Base-by-base conservation (phyloP, 2,329 filamentous ascomycete genomes). In the Pseudogymnoascus sp. region DNA sequence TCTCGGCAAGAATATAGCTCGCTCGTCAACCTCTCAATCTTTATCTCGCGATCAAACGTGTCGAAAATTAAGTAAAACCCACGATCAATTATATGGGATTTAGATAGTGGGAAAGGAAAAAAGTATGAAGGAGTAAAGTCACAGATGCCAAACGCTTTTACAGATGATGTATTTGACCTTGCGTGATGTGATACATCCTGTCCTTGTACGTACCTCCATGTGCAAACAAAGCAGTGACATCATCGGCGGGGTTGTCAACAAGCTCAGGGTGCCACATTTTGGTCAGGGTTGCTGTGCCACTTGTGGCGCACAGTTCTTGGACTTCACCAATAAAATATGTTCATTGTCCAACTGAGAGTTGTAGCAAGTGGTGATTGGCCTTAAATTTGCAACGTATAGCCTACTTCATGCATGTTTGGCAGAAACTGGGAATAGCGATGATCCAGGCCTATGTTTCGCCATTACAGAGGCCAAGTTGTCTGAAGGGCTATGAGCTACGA, bases 1-100 rank as follows among this genome's bases (percentile, higher is more conserved):
- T 71, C 21, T 23, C 46, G 46, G 46, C 25, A 31, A 23, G 11
- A 53, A 53, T 53, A 31, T 53, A 53, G 46, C 46, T 53, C 46
- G n/a, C 46, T 53, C 46, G 25, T 31, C 25, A 28, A 16, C 46
- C 25, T 46, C 46, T 31, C 46, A 11, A 11, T 49, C 23, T 31
- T 53, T 31, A 31, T 31, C 25, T 53, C 46, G 14, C 42, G 11
- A 49, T 53, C n/a, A 53, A 53, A 53, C 31, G n/a, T 53, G 25
- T 53, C 3, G 25, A 31, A 5, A 53, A 53, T 11, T 31, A 53
- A 53, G 14, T 6, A 25, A 53, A 53, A 31, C 25, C 46, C 46
- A 53, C 25, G 23, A 53, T 16, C n/a, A 16, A 31, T 31, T 53
- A 31, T 31, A 31, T 12, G 25, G 25, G 16, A 16, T 53, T 21